Base-by-base conservation (phyloP, 225 moss, liverwort and hornwort genomes). In the Physcomitrellopsis africana region DNA sequence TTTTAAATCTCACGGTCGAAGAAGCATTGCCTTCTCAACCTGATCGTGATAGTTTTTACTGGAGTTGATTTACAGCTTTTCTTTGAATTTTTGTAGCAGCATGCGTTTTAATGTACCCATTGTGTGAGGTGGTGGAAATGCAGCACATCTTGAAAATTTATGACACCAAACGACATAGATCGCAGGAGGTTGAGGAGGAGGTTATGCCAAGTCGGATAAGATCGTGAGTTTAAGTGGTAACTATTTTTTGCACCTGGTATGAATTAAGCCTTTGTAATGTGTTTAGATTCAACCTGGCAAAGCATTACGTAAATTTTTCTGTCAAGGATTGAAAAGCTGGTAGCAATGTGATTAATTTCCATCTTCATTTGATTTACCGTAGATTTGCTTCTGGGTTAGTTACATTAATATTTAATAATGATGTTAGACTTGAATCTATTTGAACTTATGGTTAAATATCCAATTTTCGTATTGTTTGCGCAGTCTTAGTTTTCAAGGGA, bases 131-230 rank as follows among this genome's bases (percentile, higher is more conserved):
- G 53, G 42, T 42, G 76, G 14, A 17, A 43, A 66, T 52, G 44
- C 80, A 88, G 85, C 88, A 88, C 73, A 88, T 88, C 14, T 9
- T 88, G 76, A 88, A 85, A 69, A 85, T 88, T 27, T 88, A 88
- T 10, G 67, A 80, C 46, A 81, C 82, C 3, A 82, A 85, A 60
- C 45, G 85, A 66, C 54, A 65, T 37, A 65, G 69, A 58, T 52
- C 64, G 56, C 72, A 72, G 71, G 83, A 64, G 24, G 24, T 42
- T 42, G 44, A 51, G 29, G 32, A 60, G 60, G 23, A 65, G 56
- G 1, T 7, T 53, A 1, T 83, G 83, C 32, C 12, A 0, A 24
- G n/a, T 76, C 0, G 43, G 16, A 15, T 82, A 46, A 70, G 7
- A 22, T 17, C 5, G 0, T 37, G 69, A 47, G 26, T 65, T 65